Conservation (phyloP, 2,329 filamentous ascomycete genomes). For the Aspergillus fumigatus region DNA sequence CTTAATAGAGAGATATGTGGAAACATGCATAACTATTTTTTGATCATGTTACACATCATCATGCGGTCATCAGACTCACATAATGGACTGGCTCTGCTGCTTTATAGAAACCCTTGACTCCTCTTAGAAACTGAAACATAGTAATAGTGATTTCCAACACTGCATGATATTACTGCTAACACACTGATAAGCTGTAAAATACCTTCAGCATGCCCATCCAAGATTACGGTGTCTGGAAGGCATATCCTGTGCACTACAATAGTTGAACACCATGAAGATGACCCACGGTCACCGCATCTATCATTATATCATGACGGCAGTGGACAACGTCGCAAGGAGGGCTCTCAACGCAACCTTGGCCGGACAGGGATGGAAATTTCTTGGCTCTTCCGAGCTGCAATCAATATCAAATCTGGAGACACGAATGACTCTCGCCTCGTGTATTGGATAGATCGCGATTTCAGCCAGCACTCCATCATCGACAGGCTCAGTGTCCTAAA, state of each 20-base stretch:
- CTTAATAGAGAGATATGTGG: not conserved
- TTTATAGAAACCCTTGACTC: not conserved
- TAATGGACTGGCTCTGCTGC: too few species aligned
- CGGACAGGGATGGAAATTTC: constrained; percentile 5
- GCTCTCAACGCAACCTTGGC: not conserved
- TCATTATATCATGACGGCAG: constrained; percentile 13
- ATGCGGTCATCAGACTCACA: not conserved
- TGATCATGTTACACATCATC: not conserved
- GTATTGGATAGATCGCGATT: constrained; percentile 13
- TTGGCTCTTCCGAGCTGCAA: constrained; percentile 11
- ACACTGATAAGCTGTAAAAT: not conserved
- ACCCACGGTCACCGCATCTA: constrained; percentile 1
- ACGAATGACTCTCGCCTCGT: constrained; percentile 13
- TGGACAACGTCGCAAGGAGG: not conserved
- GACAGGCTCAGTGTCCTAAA: constrained; percentile 6
- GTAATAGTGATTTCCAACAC: not conserved
- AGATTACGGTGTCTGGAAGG: constrained; percentile 19
- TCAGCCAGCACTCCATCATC: constrained; percentile 10
- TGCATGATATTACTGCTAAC: not conserved
- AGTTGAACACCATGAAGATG: constrained; percentile 7
- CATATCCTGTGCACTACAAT: constrained; percentile 5
- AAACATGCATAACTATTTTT: not conserved
- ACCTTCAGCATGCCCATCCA: constrained; percentile 10
- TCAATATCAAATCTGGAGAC: constrained; percentile 17
- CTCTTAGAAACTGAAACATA: not conserved